phyloP scores from a whole-genome alignment of 164 flowering plant species.

The Magnolia changhungtana region DNA sequence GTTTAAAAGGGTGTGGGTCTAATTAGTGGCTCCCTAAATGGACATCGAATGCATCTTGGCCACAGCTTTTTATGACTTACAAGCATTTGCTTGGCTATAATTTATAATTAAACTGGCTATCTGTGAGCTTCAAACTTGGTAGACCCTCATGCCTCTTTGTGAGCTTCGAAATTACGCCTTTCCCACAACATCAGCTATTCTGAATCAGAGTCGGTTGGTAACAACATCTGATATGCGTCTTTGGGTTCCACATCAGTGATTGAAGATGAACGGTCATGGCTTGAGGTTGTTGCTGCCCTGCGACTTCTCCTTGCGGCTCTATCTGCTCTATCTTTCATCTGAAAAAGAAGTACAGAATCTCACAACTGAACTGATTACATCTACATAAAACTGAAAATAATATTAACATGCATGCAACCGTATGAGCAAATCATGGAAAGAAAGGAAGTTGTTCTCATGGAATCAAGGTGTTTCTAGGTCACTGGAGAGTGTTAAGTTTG shows the following conservation, averaged over 20 bases:
- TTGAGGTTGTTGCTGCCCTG: not conserved
- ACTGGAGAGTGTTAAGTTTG: too few relatives aligned
- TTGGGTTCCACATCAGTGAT: conserved; percentile 54
- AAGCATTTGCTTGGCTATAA: not conserved
- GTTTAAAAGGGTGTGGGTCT: not conserved
- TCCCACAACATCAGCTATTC: conserved; percentile 26
- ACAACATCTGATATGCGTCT: conserved; percentile 59
- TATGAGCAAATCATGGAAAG: not conserved
- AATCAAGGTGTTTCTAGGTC: too few relatives aligned
- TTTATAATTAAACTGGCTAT: not conserved
- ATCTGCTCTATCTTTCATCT: conserved; percentile 1
- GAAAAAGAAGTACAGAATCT: conserved; percentile 5
- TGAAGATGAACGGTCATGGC: conserved; percentile 8
- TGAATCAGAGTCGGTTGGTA: conserved; percentile 61
- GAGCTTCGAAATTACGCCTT: not conserved
- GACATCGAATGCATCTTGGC: not conserved
- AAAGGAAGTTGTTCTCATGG: too few relatives aligned
- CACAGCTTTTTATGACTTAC: not conserved
- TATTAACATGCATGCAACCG: not conserved
- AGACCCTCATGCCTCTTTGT: not conserved
- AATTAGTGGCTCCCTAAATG: not conserved
- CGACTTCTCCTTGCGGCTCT: not conserved
- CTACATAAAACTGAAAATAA: not conserved
- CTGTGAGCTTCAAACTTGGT: not conserved
- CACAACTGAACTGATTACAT: not conserved